Conservation (phyloP, 371 early-diverging fungal species). For the Aphelidium insulamus region DNA sequence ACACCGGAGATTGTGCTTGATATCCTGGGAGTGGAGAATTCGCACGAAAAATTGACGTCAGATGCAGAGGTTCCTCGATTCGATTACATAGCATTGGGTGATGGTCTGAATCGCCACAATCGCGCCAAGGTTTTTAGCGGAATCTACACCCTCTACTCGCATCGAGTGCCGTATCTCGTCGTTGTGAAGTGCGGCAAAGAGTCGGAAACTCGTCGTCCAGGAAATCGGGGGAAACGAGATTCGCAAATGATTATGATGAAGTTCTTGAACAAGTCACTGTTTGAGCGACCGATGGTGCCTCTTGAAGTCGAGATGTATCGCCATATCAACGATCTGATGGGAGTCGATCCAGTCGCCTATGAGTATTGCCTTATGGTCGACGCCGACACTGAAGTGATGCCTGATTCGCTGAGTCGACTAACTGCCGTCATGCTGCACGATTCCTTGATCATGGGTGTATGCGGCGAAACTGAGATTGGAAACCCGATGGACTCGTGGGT, state of each 20-base stretch:
- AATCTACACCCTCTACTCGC: conserved; percentile 53
- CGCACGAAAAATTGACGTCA: background rate
- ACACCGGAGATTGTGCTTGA: conserved; percentile 74
- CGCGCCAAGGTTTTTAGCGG: conserved; percentile 81
- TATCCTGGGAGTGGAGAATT: conserved; percentile 48
- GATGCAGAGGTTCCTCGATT: background rate
- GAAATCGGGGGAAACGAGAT: conserved; percentile 73
- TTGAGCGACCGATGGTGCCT: conserved; percentile 49
- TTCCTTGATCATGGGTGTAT: conserved; percentile 54
- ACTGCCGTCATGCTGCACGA: conserved; percentile 59
- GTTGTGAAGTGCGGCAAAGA: conserved; percentile 61
- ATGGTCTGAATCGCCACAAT: conserved; percentile 59
- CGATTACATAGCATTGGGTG: background rate
- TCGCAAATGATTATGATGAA: conserved; percentile 59
- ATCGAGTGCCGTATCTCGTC: conserved; percentile 55
- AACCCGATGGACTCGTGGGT: conserved; percentile 80
- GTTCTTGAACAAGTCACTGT: conserved; percentile 51
- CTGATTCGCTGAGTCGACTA: conserved; percentile 37
- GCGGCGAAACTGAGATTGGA: conserved; percentile 58
- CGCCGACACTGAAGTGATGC: conserved; percentile 39
- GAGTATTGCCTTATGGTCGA: conserved; percentile 38
- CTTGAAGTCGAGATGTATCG: conserved; percentile 76
- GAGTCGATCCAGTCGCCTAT: conserved; percentile 51
- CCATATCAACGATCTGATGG: conserved; percentile 67
- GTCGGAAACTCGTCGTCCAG: conserved; percentile 35